Conservation (phyloP, 345 rosid genomes). For the Rhizophora apiculata region DNA sequence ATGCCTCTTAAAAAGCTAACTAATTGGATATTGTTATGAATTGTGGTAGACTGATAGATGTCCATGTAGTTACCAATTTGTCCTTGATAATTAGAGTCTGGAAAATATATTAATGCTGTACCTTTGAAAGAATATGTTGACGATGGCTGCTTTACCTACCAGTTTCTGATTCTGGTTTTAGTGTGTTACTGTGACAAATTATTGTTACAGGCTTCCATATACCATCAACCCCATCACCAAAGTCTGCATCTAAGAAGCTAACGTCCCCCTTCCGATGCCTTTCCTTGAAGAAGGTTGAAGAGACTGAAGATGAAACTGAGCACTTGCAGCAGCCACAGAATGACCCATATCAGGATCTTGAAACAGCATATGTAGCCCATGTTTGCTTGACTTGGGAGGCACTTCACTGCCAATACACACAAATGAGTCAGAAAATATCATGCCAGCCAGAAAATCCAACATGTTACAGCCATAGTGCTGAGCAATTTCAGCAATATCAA, state of each 20-base stretch:
- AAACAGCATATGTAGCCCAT: conserved; percentile 88
- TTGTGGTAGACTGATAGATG: background rate
- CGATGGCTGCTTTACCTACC: background rate
- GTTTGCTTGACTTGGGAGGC: conserved; percentile 97
- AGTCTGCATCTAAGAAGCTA: conserved; percentile 73
- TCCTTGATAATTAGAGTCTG: too few species aligned
- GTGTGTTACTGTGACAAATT: background rate
- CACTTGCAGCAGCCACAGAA: conserved; percentile 44
- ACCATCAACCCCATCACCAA: conserved; percentile 75
- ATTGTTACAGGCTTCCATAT: conserved; percentile 39
- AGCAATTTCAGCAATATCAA: conserved; percentile 83
- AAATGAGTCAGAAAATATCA: conserved; percentile 62
- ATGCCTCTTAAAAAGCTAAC: background rate
- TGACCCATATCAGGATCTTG: conserved; percentile 67
- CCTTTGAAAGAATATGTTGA: too few species aligned
- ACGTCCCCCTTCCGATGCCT: conserved; percentile 86
- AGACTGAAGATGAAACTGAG: conserved; percentile 68
- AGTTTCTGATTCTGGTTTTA: background rate
- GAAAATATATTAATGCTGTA: too few species aligned
- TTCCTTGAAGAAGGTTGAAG: conserved; percentile 62
- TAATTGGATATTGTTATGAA: background rate
- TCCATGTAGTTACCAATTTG: too few species aligned
- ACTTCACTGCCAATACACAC: conserved; percentile 89
- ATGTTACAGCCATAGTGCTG: conserved; percentile 75
- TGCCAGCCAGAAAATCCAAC: conserved; percentile 58